phyloP scores from a whole-genome alignment of 2,329 filamentous ascomycete genomes.

The Cytospora chrysosperma region DNA sequence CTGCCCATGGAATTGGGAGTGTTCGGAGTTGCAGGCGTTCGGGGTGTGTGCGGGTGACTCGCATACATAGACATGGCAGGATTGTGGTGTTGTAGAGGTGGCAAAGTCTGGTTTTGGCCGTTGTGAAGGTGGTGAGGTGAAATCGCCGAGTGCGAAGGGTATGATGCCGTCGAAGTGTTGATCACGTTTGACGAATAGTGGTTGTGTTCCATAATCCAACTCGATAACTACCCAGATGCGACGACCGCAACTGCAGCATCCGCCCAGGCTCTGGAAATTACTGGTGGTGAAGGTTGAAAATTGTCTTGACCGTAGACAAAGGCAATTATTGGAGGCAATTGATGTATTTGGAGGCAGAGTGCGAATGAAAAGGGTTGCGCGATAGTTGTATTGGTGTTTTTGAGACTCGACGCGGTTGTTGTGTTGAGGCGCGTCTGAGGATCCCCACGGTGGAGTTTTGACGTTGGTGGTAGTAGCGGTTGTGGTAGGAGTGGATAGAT shows the following conservation, averaged over 20 bases:
- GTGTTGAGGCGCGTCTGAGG: conserved; percentile 19
- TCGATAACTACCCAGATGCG: conserved; percentile 24
- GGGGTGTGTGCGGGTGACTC: conserved; percentile 60
- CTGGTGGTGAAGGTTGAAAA: conserved; percentile 10
- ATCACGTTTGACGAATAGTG: conserved; percentile 34
- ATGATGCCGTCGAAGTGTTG: conserved; percentile 33
- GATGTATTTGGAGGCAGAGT: neutral
- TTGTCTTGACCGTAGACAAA: conserved; percentile 12
- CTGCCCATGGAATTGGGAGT: conserved; percentile 58
- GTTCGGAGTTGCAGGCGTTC: conserved; percentile 62
- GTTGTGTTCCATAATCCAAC: conserved; percentile 32
- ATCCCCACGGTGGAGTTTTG: conserved; percentile 21
- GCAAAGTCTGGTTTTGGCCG: conserved; percentile 32
- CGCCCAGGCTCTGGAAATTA: conserved; percentile 15
- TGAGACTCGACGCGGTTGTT: conserved; percentile 15
- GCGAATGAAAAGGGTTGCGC: neutral
- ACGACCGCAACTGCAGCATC: conserved; percentile 24
- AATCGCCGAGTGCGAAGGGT: conserved; percentile 31
- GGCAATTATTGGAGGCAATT: neutral
- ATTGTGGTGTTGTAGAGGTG: conserved; percentile 41
- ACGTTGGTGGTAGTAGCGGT: conserved; percentile 14
- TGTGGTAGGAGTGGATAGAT: conserved; percentile 26
- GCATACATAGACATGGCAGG: conserved; percentile 55
- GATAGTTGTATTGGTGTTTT: conserved; percentile 17
- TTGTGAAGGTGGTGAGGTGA: conserved; percentile 30